Evolutionary conservation across 1,284 basidiomycete genomes (phyloP).

Genomic region (Apiotrichum sp.): DNA sequence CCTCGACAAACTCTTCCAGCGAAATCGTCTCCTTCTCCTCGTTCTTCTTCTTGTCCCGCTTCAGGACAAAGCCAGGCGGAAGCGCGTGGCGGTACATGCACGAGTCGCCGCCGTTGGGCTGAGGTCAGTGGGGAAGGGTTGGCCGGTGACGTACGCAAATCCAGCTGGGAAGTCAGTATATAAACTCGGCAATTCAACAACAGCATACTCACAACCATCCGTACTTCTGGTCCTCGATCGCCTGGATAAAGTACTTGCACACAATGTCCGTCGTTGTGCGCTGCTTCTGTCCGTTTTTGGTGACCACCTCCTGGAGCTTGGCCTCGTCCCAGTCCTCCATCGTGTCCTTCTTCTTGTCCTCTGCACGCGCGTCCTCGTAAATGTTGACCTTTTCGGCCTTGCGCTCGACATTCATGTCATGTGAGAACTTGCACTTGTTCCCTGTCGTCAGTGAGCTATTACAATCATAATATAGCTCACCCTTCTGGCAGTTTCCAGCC

Average conservation of each 20-base stretch:
- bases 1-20: constrained; percentile 94
- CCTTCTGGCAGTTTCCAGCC: constrained; percentile 82
- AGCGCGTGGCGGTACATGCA: constrained; percentile 95
- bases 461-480: constrained; percentile 23
- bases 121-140: not conserved
- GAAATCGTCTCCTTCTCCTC: constrained; percentile 80
- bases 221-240: constrained; percentile 86
- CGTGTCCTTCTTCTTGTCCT: constrained; percentile 63
- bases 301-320: constrained; percentile 78
- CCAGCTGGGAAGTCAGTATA: constrained; percentile 38
- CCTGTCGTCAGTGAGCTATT: constrained; percentile 32
- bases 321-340: constrained; percentile 99
- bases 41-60: constrained; percentile 72
- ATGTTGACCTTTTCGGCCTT: constrained; percentile 96
- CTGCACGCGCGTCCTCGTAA: constrained; percentile 82
- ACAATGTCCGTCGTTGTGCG: constrained; percentile 92
- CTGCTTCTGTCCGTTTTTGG: constrained; percentile 85
- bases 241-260: constrained; percentile 95
- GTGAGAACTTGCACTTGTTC: constrained; percentile 91
- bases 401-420: constrained; percentile 77
- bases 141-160: constrained; percentile 39
- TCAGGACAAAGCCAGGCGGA: constrained; percentile 91
- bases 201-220: constrained; percentile 46
- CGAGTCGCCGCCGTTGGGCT: constrained; percentile 54
- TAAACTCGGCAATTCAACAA: not conserved